These are phyloP conservation scores for Quercus robur DNA, from an alignment of 306 rosid genomes.

Conservation along the genomic window DNA sequence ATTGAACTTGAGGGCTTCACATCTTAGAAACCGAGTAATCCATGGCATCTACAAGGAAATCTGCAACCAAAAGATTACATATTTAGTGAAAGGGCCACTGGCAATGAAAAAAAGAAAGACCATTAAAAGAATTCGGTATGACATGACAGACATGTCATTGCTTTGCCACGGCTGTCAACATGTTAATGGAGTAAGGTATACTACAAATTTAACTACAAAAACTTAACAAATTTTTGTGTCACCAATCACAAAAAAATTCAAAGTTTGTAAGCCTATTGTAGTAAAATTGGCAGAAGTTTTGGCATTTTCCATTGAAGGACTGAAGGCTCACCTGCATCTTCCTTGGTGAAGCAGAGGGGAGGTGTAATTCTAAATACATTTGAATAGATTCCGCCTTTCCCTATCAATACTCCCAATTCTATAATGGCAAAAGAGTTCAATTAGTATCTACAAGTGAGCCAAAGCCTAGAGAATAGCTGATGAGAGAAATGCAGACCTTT, in stretches of 20 bases:
- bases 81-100: constrained; percentile 5
- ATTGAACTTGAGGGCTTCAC: constrained; percentile 31
- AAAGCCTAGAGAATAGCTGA: not conserved
- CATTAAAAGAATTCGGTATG: no score
- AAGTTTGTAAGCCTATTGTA: no score
- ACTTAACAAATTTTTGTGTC: no score
- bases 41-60: constrained; percentile 78
- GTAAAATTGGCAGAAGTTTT: no score
- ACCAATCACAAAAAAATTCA: no score
- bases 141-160: not conserved
- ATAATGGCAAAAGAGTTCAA: constrained; percentile 1
- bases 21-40: constrained; percentile 63
- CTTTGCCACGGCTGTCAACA: not conserved
- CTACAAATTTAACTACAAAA: no score
- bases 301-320: no score
- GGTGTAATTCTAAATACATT: constrained; percentile 95
- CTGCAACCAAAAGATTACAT: constrained; percentile 37
- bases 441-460: not conserved
- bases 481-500: constrained; percentile 49
- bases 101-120: not conserved
- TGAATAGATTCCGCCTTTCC: constrained; percentile 86
- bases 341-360: constrained; percentile 81
- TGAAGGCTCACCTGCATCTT: constrained; percentile 73
- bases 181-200: not conserved
- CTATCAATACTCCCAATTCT: constrained; percentile 84